phyloP scores from a whole-genome alignment of 495 filamentous ascomycete species.

The Elasticomyces elasticus region DNA sequence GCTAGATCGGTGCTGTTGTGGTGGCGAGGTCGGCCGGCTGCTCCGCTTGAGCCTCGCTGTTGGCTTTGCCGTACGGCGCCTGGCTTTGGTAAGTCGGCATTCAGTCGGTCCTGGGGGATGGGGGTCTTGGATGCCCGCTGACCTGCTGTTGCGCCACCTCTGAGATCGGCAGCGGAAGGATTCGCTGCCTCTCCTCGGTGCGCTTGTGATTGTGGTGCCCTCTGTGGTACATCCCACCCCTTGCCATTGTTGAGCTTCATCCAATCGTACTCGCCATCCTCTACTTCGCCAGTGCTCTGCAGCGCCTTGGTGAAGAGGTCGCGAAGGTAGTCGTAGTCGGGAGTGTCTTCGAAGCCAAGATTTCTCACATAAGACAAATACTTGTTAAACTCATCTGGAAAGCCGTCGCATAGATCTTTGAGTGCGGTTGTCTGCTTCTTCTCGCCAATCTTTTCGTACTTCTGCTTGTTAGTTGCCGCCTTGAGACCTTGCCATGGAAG shows the following conservation, averaged over 20 bases:
- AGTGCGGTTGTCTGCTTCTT: conserved; percentile 98
- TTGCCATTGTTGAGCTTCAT: conserved; percentile 97
- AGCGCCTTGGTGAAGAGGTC: conserved; percentile 95
- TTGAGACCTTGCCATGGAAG: conserved; percentile 98
- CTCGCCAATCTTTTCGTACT: conserved; percentile 99
- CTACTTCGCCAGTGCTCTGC: conserved; percentile 85
- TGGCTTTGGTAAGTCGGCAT: conserved; percentile 53
- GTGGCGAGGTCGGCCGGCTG: conserved; percentile 53
- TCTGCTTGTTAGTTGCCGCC: conserved; percentile 99
- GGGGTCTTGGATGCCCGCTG: conserved; percentile 47
- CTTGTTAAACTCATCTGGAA: conserved; percentile 95
- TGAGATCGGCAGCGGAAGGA: conserved; percentile 48
- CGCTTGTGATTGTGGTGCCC: conserved; percentile 54
- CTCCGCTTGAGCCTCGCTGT: conserved; percentile 64
- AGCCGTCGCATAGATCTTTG: conserved; percentile 93
- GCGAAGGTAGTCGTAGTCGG: conserved; percentile 95
- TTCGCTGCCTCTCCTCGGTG: conserved; percentile 35
- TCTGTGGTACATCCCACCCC: conserved; percentile 58
- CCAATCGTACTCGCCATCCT: conserved; percentile 99
- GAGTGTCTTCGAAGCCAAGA: conserved; percentile 95
- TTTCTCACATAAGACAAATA: conserved; percentile 96
- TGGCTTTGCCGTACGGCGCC: conserved; percentile 46
- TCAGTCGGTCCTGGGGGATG: conserved; percentile 77
- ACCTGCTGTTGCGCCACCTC: background rate
- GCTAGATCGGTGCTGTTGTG: conserved; percentile 34